Evolutionary conservation across 1,284 basidiomycete species (phyloP), one percentile per base, ranked within the genome.

Genomic region (Phellopilus nigrolimitatus): DNA sequence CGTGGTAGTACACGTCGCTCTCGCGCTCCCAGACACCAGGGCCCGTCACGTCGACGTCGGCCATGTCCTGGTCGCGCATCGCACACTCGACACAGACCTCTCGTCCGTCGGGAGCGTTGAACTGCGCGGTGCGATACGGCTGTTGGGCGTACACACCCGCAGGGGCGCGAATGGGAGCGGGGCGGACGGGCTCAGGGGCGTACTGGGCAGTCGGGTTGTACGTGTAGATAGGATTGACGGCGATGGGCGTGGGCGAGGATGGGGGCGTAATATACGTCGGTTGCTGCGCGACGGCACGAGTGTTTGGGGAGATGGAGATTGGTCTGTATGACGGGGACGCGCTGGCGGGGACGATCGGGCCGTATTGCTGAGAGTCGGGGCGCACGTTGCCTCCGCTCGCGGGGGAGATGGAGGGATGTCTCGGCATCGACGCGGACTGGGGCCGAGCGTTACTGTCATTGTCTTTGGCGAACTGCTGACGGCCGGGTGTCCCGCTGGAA

Each of bases 41-140:
- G 25, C 86, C 84, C 1, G 84, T 79, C 19, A 97, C 95, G 64
- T 88, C 79, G 24, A 99, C 91, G 67, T 97, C 95, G 30, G 89
- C 92, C 88, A 99, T 93, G 65, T 99, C 95, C 64, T 95, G 85
- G 70, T 99, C 95, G 38, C 95, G 86, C 95, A 99, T 99, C 62
- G 97, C 91, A 67, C 95, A 99, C 70, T 99, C 95, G 43, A 98
- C 76, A 62, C 95, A 99, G 38, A 98, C 74, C 66, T 97, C 94
- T 60, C 87, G 85, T n/a, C 53, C 53, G 8, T 54, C 52, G 12
- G 40, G 40, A 12, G 40, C 37, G 27, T 34, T 22, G 28, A 44
- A 54, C 8, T 41, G 47, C 3, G 41, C 12, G 1, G 40, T 31
- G 15, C 19, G 33, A 33, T 40, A 49, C 38, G 30, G 33, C 33